A percentile compares a stretch with the other conserved stretches of the same genome.
These are phyloP conservation scores for Phytophthora gonapodyides DNA, from an alignment of 352 stramenopile genomes.

Conservation along the genomic window DNA sequence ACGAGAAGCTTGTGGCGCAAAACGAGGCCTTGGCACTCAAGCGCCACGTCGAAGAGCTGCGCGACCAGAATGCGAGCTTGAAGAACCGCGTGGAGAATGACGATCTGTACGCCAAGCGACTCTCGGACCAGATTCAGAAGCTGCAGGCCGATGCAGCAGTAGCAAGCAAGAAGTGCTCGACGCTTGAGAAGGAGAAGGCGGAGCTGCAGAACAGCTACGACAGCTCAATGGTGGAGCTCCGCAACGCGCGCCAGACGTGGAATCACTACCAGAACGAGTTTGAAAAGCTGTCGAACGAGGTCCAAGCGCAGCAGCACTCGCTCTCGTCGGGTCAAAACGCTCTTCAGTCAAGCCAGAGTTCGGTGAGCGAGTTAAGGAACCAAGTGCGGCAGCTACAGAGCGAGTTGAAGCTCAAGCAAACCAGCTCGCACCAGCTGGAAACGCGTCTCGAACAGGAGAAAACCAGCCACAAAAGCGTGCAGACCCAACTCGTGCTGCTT, in stretches of 20 bases:
- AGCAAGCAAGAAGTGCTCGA: slow-evolving; percentile 36
- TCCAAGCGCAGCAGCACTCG: slow-evolving; percentile 62
- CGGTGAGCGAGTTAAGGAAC: slow-evolving; percentile 58
- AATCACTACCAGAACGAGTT: slow-evolving; percentile 79
- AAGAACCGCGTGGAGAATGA: slow-evolving; percentile 58
- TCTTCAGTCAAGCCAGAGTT: slow-evolving; percentile 58
- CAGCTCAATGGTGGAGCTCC: slow-evolving; percentile 51
- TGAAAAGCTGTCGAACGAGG: slow-evolving; percentile 70
- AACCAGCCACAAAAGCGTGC: slow-evolving; percentile 49
- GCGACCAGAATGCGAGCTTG: slow-evolving; percentile 64
- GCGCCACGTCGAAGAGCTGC: slow-evolving; percentile 65
- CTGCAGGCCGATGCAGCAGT: slow-evolving; percentile 48
- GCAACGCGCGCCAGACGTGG: slow-evolving; percentile 58
- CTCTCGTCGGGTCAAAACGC: slow-evolving; percentile 59
- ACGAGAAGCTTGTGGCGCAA: slow-evolving; percentile 67
- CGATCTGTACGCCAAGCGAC: slow-evolving; percentile 44
- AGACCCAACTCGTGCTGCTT: slow-evolving; percentile 59
- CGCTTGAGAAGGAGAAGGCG: slow-evolving; percentile 55
- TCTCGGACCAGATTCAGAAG: slow-evolving; percentile 58
- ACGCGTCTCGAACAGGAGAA: slow-evolving; percentile 75
- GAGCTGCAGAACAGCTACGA: slow-evolving; percentile 67
- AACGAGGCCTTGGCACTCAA: slow-evolving; percentile 63
- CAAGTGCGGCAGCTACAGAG: slow-evolving; percentile 71
- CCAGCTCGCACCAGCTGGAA: slow-evolving; percentile 56
- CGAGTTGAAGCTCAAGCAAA: slow-evolving; percentile 61